Conservation (phyloP, 192 early-diverging fungal genomes). For the Backusella circina region DNA sequence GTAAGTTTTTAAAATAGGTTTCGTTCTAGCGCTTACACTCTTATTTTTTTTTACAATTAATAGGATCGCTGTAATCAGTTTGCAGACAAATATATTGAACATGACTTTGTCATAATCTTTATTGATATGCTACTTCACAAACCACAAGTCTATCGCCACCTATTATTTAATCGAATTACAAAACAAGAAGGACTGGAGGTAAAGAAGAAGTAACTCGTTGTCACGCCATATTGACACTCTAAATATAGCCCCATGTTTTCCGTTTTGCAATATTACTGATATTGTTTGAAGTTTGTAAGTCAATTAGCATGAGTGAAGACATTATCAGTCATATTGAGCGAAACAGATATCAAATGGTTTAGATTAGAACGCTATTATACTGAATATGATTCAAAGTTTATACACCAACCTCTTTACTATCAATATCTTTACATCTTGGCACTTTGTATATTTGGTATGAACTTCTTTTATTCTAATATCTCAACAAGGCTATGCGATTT, state of each 20-base stretch:
- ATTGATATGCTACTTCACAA: constrained; percentile 92
- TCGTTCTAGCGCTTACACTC: neutral
- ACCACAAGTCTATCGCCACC: constrained; percentile 81
- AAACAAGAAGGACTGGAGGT: constrained; percentile 29
- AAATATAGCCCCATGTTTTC: constrained; percentile 56
- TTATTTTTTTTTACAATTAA: neutral
- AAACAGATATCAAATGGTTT: constrained; percentile 83
- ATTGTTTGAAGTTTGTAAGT: constrained; percentile 83
- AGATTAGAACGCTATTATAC: constrained; percentile 69
- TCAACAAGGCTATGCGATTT: neutral
- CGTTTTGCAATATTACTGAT: constrained; percentile 79
- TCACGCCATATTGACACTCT: neutral
- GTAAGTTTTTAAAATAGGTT: constrained; percentile 29
- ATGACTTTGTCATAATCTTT: constrained; percentile 83
- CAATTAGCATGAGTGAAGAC: neutral
- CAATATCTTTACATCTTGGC: constrained; percentile 78
- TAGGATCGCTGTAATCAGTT: constrained; percentile 72
- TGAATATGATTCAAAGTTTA: constrained; percentile 52
- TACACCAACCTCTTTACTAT: constrained; percentile 56
- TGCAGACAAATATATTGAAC: constrained; percentile 92
- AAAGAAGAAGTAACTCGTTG: neutral
- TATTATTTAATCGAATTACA: constrained; percentile 77
- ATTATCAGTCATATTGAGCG: neutral
- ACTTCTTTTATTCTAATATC: neutral
- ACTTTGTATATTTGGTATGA: constrained; percentile 61